Conservation (phyloP, 805 yeast species). For the Candida ortonii region DNA sequence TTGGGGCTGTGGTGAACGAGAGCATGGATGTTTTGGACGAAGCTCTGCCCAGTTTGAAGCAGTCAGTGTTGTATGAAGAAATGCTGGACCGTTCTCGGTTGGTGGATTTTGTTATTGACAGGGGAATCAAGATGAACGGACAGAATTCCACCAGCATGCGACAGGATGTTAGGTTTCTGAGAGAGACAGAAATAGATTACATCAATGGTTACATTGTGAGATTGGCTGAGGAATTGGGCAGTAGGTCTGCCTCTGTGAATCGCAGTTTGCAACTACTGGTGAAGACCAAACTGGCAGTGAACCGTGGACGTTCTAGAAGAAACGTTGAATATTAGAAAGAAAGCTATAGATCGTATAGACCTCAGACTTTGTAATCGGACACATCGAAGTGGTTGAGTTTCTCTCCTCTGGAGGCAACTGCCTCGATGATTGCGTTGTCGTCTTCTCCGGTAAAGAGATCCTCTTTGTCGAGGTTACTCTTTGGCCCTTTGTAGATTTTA, state of each 20-base stretch:
- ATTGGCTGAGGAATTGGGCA: slow-evolving; percentile 46
- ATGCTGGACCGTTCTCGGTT: slow-evolving; percentile 36
- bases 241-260: slow-evolving; percentile 49
- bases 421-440: slow-evolving; percentile 20
- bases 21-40: slow-evolving; percentile 40
- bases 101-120: slow-evolving; percentile 27
- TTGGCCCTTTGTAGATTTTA: slow-evolving; percentile 61
- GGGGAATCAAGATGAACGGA: slow-evolving; percentile 33
- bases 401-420: slow-evolving; percentile 14
- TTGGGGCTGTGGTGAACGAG: slow-evolving; percentile 45
- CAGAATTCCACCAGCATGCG: slow-evolving; percentile 70
- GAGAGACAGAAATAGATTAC: slow-evolving; percentile 73
- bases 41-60: slow-evolving; percentile 28
- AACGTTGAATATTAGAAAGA: background rate
- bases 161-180: slow-evolving; percentile 54
- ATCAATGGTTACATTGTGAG: slow-evolving; percentile 77
- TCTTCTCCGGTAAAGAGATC: slow-evolving; percentile 29
- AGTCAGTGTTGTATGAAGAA: slow-evolving; percentile 32
- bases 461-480: slow-evolving; percentile 45
- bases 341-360: background rate
- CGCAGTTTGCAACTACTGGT: slow-evolving; percentile 45
- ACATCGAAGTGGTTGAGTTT: slow-evolving; percentile 8
- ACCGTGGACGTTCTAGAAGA: too few relatives aligned
- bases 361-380: slow-evolving; percentile 1
- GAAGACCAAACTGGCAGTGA: slow-evolving; percentile 31